Evolutionary conservation across 139 green algal species (phyloP).

Genomic region (Chlorella ohadii): DNA sequence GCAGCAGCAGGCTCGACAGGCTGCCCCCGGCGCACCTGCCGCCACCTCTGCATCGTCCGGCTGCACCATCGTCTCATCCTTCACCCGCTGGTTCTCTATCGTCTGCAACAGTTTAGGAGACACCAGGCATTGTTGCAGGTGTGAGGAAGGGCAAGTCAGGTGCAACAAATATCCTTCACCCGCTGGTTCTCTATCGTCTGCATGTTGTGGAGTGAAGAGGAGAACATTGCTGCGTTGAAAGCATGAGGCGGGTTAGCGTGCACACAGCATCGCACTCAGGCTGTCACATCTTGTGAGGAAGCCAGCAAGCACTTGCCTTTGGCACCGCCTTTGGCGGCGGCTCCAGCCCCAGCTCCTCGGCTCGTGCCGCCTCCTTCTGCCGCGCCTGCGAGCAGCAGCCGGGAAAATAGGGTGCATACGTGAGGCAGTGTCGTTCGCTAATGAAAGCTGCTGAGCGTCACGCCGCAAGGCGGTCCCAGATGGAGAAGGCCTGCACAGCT

Average conservation of each 20-base stretch:
- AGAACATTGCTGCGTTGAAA: too few relatives aligned
- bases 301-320: conserved; percentile 70
- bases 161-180: conserved; percentile 87
- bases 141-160: background rate
- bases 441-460: too few relatives aligned
- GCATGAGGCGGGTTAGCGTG: too few relatives aligned
- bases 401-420: too few relatives aligned
- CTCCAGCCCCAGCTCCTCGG: conserved; percentile 72
- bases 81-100: conserved; percentile 90
- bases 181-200: conserved; percentile 92
- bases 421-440: too few relatives aligned
- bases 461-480: too few relatives aligned
- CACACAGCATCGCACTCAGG: too few relatives aligned
- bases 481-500: too few relatives aligned
- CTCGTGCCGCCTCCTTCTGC: conserved; percentile 63
- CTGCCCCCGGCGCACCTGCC: conserved; percentile 11
- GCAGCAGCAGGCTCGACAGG: background rate
- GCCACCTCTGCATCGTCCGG: conserved; percentile 83
- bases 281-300: too few relatives aligned
- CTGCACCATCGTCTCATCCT: conserved; percentile 84
- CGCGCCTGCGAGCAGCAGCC: too few relatives aligned
- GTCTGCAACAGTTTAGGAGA: conserved; percentile 59
- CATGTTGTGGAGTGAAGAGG: too few relatives aligned
- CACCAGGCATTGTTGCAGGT: too few relatives aligned
- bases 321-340: conserved; percentile 75